Percentiles rank a stretch among this genome's conserved stretches.
Conservation (phyloP, 1,284 basidiomycete species). For the Coniferiporia sulphurascens region DNA sequence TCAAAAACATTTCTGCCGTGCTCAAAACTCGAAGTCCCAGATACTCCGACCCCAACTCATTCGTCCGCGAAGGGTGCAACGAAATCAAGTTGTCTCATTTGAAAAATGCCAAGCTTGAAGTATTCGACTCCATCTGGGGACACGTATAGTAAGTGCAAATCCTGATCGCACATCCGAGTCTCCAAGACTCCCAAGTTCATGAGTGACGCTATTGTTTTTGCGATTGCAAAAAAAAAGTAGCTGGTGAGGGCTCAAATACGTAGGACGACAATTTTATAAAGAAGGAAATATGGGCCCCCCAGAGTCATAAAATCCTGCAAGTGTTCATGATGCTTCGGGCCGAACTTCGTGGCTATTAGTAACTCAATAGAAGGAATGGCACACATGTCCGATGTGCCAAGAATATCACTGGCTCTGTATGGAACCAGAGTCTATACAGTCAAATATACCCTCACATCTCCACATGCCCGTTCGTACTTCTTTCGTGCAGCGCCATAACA, state of each 20-base stretch:
- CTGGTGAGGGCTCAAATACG: conserved; percentile 37
- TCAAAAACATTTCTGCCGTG: not conserved
- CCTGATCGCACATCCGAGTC: not conserved
- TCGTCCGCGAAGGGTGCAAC: conserved; percentile 47
- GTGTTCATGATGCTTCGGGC: no score
- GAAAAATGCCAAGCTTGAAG: conserved; percentile 38
- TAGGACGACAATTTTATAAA: conserved; percentile 36
- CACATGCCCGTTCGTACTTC: no score
- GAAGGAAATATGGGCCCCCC: conserved; percentile 36
- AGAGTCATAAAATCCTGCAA: not conserved
- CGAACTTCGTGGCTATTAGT: not conserved
- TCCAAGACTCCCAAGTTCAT: not conserved
- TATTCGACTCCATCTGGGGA: conserved; percentile 55
- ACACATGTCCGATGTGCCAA: not conserved
- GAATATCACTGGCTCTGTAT: not conserved
- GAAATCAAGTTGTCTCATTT: conserved; percentile 43
- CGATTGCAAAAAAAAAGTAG: conserved; percentile 25
- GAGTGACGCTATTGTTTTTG: not conserved
- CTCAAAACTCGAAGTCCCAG: conserved; percentile 23
- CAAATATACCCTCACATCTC: no score
- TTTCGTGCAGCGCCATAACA: no score
- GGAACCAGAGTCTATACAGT: no score
- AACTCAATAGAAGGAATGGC: not conserved
- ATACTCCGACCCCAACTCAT: conserved; percentile 44
- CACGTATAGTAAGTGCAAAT: conserved; percentile 42